Percentiles rank a stretch among this genome's conserved stretches.
phyloP scores from a whole-genome alignment of 2,329 filamentous ascomycete genomes.

The Colletotrichum sidae region DNA sequence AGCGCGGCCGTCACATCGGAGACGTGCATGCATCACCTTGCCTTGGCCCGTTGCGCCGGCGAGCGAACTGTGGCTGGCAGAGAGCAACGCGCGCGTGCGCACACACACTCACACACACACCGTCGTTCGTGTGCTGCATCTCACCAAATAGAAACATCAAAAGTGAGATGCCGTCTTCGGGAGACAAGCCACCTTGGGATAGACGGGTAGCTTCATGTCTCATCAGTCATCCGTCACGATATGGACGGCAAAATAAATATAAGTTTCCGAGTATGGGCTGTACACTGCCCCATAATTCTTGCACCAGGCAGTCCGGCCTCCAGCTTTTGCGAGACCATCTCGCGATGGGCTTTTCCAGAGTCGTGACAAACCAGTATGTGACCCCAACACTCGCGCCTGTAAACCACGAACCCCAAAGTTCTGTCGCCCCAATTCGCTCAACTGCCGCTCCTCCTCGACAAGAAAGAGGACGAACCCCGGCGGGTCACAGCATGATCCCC shows the following conservation, averaged over 20 bases:
- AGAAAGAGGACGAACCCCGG: background rate
- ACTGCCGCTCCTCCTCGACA: background rate
- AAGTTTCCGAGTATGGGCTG: too few relatives aligned
- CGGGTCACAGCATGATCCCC: too few relatives aligned
- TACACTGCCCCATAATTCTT: background rate
- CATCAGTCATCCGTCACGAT: background rate
- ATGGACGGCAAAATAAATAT: background rate
- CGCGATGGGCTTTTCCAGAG: background rate
- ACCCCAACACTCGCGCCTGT: conserved; percentile 6
- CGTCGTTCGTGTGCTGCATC: too few relatives aligned
- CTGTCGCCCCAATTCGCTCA: conserved; percentile 1
- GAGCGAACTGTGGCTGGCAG: background rate
- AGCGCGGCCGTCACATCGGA: conserved; percentile 22
- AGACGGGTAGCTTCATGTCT: too few relatives aligned
- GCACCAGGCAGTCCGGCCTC: background rate
- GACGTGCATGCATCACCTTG: conserved; percentile 13
- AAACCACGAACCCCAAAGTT: conserved; percentile 10
- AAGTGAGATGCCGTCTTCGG: too few relatives aligned
- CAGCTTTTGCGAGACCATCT: conserved; percentile 12
- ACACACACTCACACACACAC: background rate
- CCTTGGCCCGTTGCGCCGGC: conserved; percentile 6
- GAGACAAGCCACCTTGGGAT: too few relatives aligned
- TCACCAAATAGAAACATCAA: too few relatives aligned
- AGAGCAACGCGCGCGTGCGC: background rate
- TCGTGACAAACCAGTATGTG: conserved; percentile 19